These are phyloP conservation scores for Hansenula sp. DNA, from an alignment of 1,139 yeast genomes.

Conservation along the genomic window DNA sequence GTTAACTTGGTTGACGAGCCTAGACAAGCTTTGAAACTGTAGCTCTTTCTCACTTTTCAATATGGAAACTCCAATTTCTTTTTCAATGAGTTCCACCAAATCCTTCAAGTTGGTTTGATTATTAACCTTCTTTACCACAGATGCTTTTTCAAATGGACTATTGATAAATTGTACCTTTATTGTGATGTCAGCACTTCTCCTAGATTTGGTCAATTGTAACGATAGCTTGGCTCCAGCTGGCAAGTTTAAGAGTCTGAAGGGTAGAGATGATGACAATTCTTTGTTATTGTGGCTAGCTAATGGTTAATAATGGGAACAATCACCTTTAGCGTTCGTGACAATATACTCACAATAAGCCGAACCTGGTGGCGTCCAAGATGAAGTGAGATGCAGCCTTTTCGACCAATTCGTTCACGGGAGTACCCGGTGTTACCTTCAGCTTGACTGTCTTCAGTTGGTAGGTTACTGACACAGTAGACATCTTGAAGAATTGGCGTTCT, in stretches of 20 bases:
- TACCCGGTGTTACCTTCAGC: constrained; percentile 16
- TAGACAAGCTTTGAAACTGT: constrained; percentile 17
- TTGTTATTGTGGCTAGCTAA: constrained; percentile 21
- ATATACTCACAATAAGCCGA: constrained; percentile 17
- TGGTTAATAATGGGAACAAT: not conserved
- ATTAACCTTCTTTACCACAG: constrained; percentile 15
- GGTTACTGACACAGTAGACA: constrained; percentile 17
- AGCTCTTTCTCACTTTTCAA: constrained; percentile 6
- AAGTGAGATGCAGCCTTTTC: constrained; percentile 15
- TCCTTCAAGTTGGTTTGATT: constrained; percentile 8
- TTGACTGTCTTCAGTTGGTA: constrained; percentile 15
- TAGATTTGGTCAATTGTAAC: constrained; percentile 12
- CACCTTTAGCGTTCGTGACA: not conserved
- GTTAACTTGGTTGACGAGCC: constrained; percentile 11
- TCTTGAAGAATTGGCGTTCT: not conserved
- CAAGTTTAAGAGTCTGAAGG: constrained; percentile 29
- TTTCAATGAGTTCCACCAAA: constrained; percentile 10
- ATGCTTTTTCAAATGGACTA: constrained; percentile 10
- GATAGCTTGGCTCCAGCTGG: constrained; percentile 30
- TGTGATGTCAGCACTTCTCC: constrained; percentile 9
- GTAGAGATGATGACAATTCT: constrained; percentile 25
- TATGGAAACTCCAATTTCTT: constrained; percentile 10
- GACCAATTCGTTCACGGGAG: constrained; percentile 15
- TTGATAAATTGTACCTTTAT: constrained; percentile 22
- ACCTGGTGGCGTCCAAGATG: constrained; percentile 13